Evolutionary conservation across 805 yeast species (phyloP), one percentile per base, ranked within the genome.

Genomic region (Tetrapisispora nanseiensis): DNA sequence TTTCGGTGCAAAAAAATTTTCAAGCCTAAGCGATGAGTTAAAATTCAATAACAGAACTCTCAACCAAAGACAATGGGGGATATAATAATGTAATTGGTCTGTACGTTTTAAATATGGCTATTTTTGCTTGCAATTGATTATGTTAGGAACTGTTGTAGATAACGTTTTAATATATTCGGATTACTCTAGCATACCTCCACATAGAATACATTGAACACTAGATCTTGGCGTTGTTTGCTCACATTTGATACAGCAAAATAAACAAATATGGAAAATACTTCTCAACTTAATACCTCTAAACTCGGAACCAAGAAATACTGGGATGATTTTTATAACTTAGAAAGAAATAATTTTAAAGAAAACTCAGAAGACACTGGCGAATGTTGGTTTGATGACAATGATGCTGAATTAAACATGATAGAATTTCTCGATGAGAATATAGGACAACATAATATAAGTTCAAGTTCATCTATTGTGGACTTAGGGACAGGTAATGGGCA

Each of bases 401-500:
- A 82, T 54, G 97, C 98, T 0, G 97, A 90, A 56, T 71, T 70
- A 45, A 82, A 78, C 56, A 82, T 92, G 78, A 71, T 83, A n/a
- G 76, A 76, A 38, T 89, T 82, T 53, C 59, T 90, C 6, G 63
- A 70, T 15, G 76, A 76, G 4, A 72, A 79, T 49, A 34, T 74
- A 3, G 69, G 69, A 2, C 59, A 60, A 15, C 53, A 55, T 13
- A 42, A 45, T 2, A 62, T 71, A 45, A 27, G 52, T 7, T 15
- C 40, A 3, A 48, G 56, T 1, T 54, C 72, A 1, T 61, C 63
- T 1, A 69, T 89, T 39, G 63, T 84, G 18, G 98, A 90, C 61
- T 66, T 92, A 30, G 99, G 99, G 1, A 89, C 98, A 0, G 99
- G 98, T 1, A 92, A 92, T 62, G 98, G 98, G 0, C 96, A 86